Base-by-base conservation (phyloP, 129 eudicot species). In the Flaveria brownii region DNA sequence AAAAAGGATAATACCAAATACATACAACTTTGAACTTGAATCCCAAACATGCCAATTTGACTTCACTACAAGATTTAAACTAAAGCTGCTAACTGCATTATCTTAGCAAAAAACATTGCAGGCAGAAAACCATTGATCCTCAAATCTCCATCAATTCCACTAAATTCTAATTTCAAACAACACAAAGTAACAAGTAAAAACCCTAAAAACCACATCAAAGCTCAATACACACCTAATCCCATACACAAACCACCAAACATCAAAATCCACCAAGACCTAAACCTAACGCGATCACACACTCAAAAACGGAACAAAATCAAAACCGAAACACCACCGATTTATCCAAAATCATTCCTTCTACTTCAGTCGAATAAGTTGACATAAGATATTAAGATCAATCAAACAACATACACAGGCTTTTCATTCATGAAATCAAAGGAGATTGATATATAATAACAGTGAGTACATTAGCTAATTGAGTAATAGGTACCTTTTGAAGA, bases 401-500 rank as follows among this genome's bases (percentile, higher is more conserved):
- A 41, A 25, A 25, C 10, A 1, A 10, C 11, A 55, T 23, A 42
- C 50, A n/a, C 60, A 64, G 13, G 51, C 46, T 42, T 51, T 64
- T 39, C 68, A 9, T 72, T 41, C 17, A 14, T 45, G 4, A 49
- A 52, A 45, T 79, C 13, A 43, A 63, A 72, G 62, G 17, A 59
- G 51, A 33, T 70, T 42, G 51, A 16, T 14, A n/a, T 28, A 50
- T 20, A 20, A 16, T n/a, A 49, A 51, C 39, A 9, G 23, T 13
- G 36, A 62, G 25, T 23, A 9, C n/a, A 39, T 61, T 61, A 33
- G 39, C 39, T 33, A 33, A 33, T 43, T 0, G 23, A 23, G 1
- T 63, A 20, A 51, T 1, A 65, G 39, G 65, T 72, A 79, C 83
- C 83, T 64, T 50, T 11, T 9, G 14, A 28, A 51, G 47, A 79